Evolutionary conservation across 2,329 filamentous ascomycete genomes (phyloP).

Genomic region (Alternaria burnsii): DNA sequence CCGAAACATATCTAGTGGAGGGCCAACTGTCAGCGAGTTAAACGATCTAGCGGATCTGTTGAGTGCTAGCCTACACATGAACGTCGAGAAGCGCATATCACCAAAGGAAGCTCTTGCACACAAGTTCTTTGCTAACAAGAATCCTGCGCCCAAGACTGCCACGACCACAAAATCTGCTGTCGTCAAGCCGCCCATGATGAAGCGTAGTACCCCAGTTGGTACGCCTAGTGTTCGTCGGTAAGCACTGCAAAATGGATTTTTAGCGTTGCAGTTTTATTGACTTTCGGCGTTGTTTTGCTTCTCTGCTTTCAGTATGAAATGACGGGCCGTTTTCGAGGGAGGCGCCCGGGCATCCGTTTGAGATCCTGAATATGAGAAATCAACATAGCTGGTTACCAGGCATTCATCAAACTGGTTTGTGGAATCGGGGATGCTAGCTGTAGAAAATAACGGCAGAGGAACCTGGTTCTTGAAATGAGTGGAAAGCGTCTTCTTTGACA

Average conservation of each 20-base stretch:
- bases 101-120: conserved; percentile 87
- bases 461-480: not conserved
- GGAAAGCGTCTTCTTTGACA: not conserved
- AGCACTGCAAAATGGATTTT: conserved; percentile 13
- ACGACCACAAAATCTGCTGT: conserved; percentile 32
- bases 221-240: conserved; percentile 27
- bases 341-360: not conserved
- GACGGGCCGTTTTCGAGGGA: not conserved
- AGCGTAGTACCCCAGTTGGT: conserved; percentile 25
- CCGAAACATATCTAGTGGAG: conserved; percentile 73
- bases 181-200: conserved; percentile 38
- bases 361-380: not conserved
- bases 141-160: conserved; percentile 23
- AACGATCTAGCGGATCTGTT: conserved; percentile 86
- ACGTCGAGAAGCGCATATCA: conserved; percentile 90
- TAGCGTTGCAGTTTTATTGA: not conserved
- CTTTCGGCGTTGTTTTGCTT: conserved; percentile 7
- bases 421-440: not conserved
- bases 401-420: not conserved
- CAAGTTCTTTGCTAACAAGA: conserved; percentile 74
- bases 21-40: conserved; percentile 75
- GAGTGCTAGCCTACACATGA: conserved; percentile 86
- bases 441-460: not conserved
- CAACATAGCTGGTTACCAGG: not conserved
- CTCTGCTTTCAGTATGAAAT: not conserved